Conservation (phyloP, 495 filamentous ascomycete genomes). For the Penicillium verhagenii region DNA sequence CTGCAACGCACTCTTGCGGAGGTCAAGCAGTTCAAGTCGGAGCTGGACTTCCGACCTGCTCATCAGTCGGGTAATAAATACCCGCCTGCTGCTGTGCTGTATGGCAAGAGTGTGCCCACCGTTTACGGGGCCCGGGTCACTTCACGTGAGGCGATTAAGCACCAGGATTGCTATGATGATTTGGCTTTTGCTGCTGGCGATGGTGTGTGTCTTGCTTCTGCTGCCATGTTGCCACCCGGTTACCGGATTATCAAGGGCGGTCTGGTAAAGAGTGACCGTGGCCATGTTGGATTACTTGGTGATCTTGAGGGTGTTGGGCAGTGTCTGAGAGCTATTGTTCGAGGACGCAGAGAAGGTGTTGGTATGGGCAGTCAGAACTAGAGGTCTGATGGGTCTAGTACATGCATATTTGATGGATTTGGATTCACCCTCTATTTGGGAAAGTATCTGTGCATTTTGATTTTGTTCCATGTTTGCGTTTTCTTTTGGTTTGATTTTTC, state of each 20-base stretch:
- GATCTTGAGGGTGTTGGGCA: conserved; percentile 80
- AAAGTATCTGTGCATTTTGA: not conserved
- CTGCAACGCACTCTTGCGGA: conserved; percentile 73
- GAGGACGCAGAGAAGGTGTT: conserved; percentile 68
- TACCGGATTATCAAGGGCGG: conserved; percentile 72
- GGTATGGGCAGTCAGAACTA: conserved; percentile 47
- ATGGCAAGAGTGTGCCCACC: conserved; percentile 83
- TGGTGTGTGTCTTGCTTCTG: conserved; percentile 81
- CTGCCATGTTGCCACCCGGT: conserved; percentile 81
- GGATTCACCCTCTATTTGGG: not conserved
- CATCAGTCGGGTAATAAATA: conserved; percentile 68
- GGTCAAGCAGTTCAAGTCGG: conserved; percentile 69
- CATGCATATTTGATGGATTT: not conserved
- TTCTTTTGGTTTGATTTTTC: conserved; percentile 10
- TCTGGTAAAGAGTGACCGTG: conserved; percentile 73
- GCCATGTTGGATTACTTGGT: conserved; percentile 82
- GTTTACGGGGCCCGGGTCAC: conserved; percentile 74
- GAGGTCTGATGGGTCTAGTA: not conserved
- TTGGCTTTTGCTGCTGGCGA: conserved; percentile 85
- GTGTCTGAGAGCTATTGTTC: conserved; percentile 64
- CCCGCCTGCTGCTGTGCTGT: conserved; percentile 81
- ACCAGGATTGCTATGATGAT: conserved; percentile 80
- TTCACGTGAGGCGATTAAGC: conserved; percentile 65
- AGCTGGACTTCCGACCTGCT: conserved; percentile 58
- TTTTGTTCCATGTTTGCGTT: not conserved